These are phyloP conservation scores for Ilyonectria mors-panacis DNA, from an alignment of 2,329 filamentous ascomycete species.

Conservation along the genomic window DNA sequence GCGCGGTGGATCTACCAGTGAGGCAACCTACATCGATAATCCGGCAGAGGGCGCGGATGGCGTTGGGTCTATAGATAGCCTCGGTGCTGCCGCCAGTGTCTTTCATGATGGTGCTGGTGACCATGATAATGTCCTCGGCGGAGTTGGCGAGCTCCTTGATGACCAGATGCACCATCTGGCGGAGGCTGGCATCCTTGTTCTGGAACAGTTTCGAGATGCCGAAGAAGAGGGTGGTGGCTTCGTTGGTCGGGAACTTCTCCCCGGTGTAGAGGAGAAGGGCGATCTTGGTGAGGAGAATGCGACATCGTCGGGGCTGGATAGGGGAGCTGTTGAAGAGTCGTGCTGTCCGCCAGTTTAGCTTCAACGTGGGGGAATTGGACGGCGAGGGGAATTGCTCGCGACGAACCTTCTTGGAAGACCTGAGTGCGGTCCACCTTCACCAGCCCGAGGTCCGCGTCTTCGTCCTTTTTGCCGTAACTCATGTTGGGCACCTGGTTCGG, in stretches of 20 bases:
- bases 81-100: conserved; percentile 97
- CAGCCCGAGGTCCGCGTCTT: conserved; percentile 93
- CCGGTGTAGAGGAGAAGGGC: conserved; percentile 96
- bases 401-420: conserved; percentile 97
- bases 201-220: conserved; percentile 99
- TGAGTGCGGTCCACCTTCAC: conserved; percentile 98
- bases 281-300: conserved; percentile 97
- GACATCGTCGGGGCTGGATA: conserved; percentile 96
- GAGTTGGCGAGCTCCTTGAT: conserved; percentile 97
- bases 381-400: conserved; percentile 48
- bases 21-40: conserved; percentile 87
- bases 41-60: conserved; percentile 93
- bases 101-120: conserved; percentile 99
- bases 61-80: conserved; percentile 93
- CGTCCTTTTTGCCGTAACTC: conserved; percentile 99
- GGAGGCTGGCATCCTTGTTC: conserved; percentile 97
- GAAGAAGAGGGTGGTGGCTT: conserved; percentile 98
- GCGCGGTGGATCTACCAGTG: conserved; percentile 33
- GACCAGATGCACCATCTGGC: conserved; percentile 98
- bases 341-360: conserved; percentile 71
- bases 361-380: conserved; percentile 46
- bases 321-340: conserved; percentile 98
- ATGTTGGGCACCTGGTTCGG: conserved; percentile 71
- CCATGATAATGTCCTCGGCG: conserved; percentile 99
- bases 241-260: conserved; percentile 96